Conservation (phyloP, 169 alveolate genomes). For the Cryptosporidium ubiquitum region DNA sequence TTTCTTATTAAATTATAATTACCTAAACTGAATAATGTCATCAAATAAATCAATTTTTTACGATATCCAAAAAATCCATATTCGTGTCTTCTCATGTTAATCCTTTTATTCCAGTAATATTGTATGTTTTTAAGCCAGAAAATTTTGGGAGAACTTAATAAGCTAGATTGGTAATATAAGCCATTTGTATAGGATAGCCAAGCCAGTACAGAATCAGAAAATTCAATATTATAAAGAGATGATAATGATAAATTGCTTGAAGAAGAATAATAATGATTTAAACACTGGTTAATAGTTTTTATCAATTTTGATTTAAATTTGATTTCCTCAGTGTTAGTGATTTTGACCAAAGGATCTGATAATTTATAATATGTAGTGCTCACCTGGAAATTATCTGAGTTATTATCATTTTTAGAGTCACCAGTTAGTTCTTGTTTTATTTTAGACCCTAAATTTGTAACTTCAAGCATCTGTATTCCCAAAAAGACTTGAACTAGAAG, state of each 20-base stretch:
- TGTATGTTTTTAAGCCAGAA: constrained; percentile 60
- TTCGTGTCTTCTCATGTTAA: constrained; percentile 40
- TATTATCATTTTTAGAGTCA: not conserved
- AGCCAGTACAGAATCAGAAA: constrained; percentile 43
- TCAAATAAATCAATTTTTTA: constrained; percentile 15
- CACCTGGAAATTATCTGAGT: not conserved
- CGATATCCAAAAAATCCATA: constrained; percentile 38
- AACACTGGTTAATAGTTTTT: constrained; percentile 23
- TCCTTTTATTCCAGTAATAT: constrained; percentile 63
- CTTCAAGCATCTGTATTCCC: constrained; percentile 15
- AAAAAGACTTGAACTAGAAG: not conserved
- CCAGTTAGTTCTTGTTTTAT: not conserved
- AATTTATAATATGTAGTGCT: constrained; percentile 1
- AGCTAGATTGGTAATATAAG: constrained; percentile 24
- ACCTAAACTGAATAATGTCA: constrained; percentile 37
- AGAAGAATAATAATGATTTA: constrained; percentile 64
- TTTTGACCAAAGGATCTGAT: not conserved
- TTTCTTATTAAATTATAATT: constrained; percentile 34
- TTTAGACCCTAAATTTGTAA: not conserved
- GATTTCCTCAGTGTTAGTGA: constrained; percentile 47
- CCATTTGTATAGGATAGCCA: constrained; percentile 71
- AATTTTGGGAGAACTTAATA: constrained; percentile 20
- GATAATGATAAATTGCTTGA: constrained; percentile 45
- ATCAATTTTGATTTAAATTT: constrained; percentile 27
- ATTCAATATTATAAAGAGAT: constrained; percentile 55